Evolutionary conservation across 805 yeast species (phyloP), one percentile per base, ranked within the genome.

Genomic region (Maudiozyma barnettii): DNA sequence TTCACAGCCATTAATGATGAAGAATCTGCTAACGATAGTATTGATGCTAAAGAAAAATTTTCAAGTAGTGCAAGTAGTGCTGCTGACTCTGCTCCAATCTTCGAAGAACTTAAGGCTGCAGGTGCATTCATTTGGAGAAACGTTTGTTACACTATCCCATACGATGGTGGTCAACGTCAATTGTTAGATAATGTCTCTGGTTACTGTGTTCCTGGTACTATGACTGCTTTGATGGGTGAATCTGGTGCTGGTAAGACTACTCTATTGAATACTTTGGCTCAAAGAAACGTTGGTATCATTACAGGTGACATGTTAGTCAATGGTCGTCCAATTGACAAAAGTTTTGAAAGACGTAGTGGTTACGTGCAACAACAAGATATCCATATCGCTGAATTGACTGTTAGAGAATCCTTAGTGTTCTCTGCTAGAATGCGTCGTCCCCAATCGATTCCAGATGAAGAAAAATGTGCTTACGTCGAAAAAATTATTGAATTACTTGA

Each of bases 201-300:
- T 39, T 82, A 82, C 78, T 86, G 82, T 45, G 77, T 78, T 55
- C 88, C 88, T 4, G 88, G 88, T 51, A 81, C 84, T 41, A 65
- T 83, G 60, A 83, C 88, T 41, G 90, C 90, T 1, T 61, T 78
- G 45, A 77, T 78, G 82, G 84, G 86, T 53, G 80, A 81, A 23
- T 78, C 86, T 43, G 87, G 87, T 63, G 88, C 88, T 46, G 88
- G 88, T 69, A 81, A 81, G 59, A 82, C 88, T 16, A 82, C 88
- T 2, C 65, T 81, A 51, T 69, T 81, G 51, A 82, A 82, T 65
- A 78, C 78, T 50, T 67, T 82, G 55, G 81, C 85, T 21, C 78
- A 77, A 57, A 74, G 88, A 58, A 75, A 78, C 47, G 75, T 81
- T 31, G 88, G 88, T 63, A 75, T 75, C 39, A 78, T 82, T 42